Base-by-base conservation (phyloP, 176 grass and related monocot species). In the Carex pumila region DNA sequence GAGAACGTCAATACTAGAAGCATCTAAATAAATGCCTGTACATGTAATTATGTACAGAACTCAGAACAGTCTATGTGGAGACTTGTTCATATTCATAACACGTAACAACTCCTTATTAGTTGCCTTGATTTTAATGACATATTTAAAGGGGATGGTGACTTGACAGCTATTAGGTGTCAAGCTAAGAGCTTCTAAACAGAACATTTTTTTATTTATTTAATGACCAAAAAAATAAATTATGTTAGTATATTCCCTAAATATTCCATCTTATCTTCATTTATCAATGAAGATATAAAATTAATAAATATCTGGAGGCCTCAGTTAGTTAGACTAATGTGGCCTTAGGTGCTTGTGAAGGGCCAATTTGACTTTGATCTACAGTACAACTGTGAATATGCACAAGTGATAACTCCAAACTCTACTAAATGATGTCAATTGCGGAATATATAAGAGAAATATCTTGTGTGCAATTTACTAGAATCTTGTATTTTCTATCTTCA, bases 201-300 rank as follows among this genome's bases (percentile, higher is more conserved):
- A 8, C 60, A 25, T 25, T 25, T 25, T 25, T 25, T 62, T 22
- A 25, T 62, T 50, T 50, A 50, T 50, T 50, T 50, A 50, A 50
- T 50, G 47, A 50, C 47, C 8, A 50, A 50, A 50, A 50, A 50
- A 50, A 2, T 50, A 10, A 49, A 10, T 54, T 32, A 17, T 18
- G 50, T 56, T 47, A 56, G 50, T 57, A 77, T 77, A 77, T 77
- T 56, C 21, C 50, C 73, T 32, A 56, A 77, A 77, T 76, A 55
- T 55, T 76, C 47, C 6, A 5, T 76, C 71, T 54, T 76, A 55
- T 21, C 71, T 75, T 75, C 71, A 29, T 14, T 43, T 49, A 53
- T 75, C 18, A 53, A 5, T 74, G 70, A 54, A 76, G 31, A 12
- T 47, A 71, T 54, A 31, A 7, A 76, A 54, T 52, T 31, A 54